Conservation (phyloP, 768 basidiomycete species). For the Russula compacta region DNA sequence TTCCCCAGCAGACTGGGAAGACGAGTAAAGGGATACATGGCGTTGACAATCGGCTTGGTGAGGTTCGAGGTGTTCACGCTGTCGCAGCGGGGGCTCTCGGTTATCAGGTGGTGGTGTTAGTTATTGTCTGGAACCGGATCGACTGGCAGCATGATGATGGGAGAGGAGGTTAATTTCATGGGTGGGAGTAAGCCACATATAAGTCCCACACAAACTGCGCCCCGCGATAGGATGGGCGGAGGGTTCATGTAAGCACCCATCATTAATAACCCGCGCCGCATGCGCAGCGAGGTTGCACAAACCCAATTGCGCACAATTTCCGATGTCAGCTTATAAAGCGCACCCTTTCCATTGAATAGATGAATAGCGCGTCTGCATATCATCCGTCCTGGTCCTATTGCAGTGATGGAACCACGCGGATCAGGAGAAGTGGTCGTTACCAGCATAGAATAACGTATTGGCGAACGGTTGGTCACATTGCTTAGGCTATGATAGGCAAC, state of each 20-base stretch:
- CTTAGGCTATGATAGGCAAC: background rate
- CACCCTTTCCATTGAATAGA: background rate
- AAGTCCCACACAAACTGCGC: background rate
- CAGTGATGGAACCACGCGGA: background rate
- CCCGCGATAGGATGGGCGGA: background rate
- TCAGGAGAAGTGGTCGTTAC: background rate
- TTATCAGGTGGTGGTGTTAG: slow-evolving; percentile 63
- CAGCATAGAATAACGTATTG: background rate
- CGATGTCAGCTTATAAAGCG: background rate
- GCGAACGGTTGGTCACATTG: background rate
- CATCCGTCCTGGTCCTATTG: background rate
- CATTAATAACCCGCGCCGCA: background rate
- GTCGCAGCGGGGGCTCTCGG: slow-evolving; percentile 45
- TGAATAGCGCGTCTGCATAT: background rate
- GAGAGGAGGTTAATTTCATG: background rate
- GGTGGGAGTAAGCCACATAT: background rate
- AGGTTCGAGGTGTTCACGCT: too few relatives aligned
- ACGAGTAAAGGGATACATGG: too few relatives aligned
- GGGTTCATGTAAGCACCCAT: slow-evolving; percentile 9
- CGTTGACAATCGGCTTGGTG: too few relatives aligned
- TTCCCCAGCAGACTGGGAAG: too few relatives aligned
- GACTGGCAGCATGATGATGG: slow-evolving; percentile 54
- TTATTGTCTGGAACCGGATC: slow-evolving; percentile 47
- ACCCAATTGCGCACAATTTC: slow-evolving; percentile 1
- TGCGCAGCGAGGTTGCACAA: background rate